Conservation (phyloP, 352 stramenopile genomes). For the Globisporangium nodosum region DNA sequence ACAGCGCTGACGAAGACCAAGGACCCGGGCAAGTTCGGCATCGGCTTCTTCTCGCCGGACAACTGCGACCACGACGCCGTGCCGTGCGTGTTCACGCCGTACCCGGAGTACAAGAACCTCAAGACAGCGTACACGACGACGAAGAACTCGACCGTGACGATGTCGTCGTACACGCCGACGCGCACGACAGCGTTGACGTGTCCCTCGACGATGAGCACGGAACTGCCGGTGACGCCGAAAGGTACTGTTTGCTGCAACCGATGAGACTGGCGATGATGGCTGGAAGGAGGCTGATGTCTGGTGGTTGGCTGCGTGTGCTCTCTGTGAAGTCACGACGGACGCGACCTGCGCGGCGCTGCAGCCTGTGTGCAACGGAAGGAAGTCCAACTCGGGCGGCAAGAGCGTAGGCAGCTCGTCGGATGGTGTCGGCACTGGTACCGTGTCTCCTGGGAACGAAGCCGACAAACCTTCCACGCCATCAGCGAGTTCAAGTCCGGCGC, state of each 20-base stretch:
- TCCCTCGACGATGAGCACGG: constrained; percentile 24
- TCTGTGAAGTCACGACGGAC: too few relatives aligned
- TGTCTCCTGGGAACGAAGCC: too few relatives aligned
- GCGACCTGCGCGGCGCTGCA: constrained; percentile 35
- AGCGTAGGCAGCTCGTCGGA: constrained; percentile 20
- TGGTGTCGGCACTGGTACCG: constrained; percentile 2
- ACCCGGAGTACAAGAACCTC: constrained; percentile 39
- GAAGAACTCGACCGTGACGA: constrained; percentile 38
- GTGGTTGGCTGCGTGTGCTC: too few relatives aligned
- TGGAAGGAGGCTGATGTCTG: too few relatives aligned
- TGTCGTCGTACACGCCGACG: constrained; percentile 28
- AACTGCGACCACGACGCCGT: constrained; percentile 59
- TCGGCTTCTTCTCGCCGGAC: constrained; percentile 67
- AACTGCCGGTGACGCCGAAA: constrained; percentile 19
- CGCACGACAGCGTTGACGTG: constrained; percentile 36
- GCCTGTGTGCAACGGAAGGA: constrained; percentile 46
- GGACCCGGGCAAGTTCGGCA: constrained; percentile 61
- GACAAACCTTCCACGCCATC: too few relatives aligned
- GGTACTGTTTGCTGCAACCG: constrained; percentile 13
- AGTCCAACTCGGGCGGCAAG: constrained; percentile 40
- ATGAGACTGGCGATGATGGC: too few relatives aligned
- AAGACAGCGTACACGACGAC: constrained; percentile 74
- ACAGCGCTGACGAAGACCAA: constrained; percentile 17
- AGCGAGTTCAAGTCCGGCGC: too few relatives aligned
- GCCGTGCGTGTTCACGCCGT: constrained; percentile 27